Evolutionary conservation across 768 basidiomycete species (phyloP), one percentile per base, ranked within the genome.

Genomic region (Rhizopogon vesiculosus): DNA sequence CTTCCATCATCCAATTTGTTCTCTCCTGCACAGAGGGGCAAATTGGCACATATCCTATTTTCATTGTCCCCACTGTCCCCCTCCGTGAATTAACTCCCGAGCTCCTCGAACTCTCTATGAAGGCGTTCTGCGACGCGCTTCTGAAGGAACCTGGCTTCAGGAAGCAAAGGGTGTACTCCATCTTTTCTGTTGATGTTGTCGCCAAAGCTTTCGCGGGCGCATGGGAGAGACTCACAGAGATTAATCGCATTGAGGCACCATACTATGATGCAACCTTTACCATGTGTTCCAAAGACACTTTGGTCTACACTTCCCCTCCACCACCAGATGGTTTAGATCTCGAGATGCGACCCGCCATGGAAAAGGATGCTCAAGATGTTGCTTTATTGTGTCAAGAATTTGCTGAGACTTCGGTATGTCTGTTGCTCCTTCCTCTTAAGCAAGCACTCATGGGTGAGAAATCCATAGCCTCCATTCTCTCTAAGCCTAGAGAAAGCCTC

Each of bases 181-280:
- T 89, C 8, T 91, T 88, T 59, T 81, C 84, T 1, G 72, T 77
- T 5, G 74, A 81, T 4, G 60, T 63, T 6, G 68, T 89, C 16
- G 69, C 81, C 3, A 41, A 57, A 7, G 59, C 61, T 3, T 87
- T 91, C 57, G 73, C 76, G 3, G 51, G 66, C 2, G 60, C 72
- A 16, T 89, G 85, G 87, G 69, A 72, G 25, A 52, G 59, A 8
- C 57, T 72, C 25, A 82, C 85, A 1, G 73, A 76, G 3, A 72
- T 83, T 25, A 55, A 59, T 3, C 44, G 64, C 33, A 65, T 74
- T 40, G 35, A 55, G 2, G 63, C 74, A 0, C 79, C 80, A 0
- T 90, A 89, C 62, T 90, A 91, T 57, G 76, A 77, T 25, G 83
- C 88, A 0, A 79, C 71, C 44, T 74, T 86, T 51, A 72, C 79